Conservation (phyloP, 108 stramenopile genomes). For the Seminavis robusta region DNA sequence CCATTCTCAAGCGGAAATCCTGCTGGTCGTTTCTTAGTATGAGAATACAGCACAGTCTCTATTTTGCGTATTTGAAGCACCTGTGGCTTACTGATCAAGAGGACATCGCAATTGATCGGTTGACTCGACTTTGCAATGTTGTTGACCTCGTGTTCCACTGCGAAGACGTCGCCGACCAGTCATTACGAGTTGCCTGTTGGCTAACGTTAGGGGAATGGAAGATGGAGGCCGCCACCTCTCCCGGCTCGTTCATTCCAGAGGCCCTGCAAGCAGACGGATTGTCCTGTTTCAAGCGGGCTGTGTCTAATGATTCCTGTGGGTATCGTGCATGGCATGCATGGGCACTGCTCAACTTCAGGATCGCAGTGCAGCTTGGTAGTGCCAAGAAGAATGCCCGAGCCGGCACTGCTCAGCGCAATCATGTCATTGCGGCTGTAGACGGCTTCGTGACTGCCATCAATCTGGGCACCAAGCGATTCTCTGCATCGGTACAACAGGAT, state of each 20-base stretch:
- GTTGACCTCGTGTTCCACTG: constrained; percentile 71
- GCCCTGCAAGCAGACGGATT: constrained; percentile 66
- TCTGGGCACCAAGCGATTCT: constrained; percentile 89
- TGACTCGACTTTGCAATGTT: constrained; percentile 55
- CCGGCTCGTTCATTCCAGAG: constrained; percentile 31
- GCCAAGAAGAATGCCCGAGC: background rate
- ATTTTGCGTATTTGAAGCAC: constrained; percentile 92
- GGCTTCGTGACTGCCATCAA: constrained; percentile 92
- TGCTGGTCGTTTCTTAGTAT: constrained; percentile 21
- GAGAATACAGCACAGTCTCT: constrained; percentile 75
- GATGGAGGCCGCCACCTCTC: constrained; percentile 30
- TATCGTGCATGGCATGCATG: constrained; percentile 98
- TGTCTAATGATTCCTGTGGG: constrained; percentile 44
- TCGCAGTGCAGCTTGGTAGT: constrained; percentile 85
- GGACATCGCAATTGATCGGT: constrained; percentile 69
- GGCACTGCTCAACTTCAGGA: constrained; percentile 96
- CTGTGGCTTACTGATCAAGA: constrained; percentile 76
- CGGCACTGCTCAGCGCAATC: constrained; percentile 27
- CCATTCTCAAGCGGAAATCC: background rate
- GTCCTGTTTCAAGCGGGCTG: constrained; percentile 74
- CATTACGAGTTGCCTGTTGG: constrained; percentile 77
- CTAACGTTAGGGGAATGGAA: constrained; percentile 90
- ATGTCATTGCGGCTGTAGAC: constrained; percentile 83
- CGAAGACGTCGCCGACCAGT: constrained; percentile 27
- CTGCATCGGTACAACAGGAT: constrained; percentile 96